Conservation (phyloP, 140 eudicot genomes). For the Bidens hawaiensis region DNA sequence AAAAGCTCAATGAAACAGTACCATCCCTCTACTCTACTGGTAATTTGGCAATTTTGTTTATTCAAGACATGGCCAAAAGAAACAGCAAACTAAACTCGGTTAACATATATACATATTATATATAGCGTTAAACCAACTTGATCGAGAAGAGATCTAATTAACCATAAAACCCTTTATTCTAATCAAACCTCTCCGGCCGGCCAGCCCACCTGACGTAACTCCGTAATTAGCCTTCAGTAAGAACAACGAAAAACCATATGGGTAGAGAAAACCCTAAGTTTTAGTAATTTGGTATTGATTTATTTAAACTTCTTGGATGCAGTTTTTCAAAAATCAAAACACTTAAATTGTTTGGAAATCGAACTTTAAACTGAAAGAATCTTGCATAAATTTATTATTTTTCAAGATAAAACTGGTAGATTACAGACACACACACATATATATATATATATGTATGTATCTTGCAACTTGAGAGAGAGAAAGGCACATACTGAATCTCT, state of each 20-base stretch:
- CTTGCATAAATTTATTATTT: not conserved
- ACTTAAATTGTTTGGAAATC: not conserved
- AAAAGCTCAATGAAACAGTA: constrained; percentile 11
- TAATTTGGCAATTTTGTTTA: not conserved
- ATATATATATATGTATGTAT: not conserved
- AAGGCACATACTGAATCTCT: too few species aligned
- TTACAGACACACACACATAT: not conserved
- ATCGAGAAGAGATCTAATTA: too few species aligned
- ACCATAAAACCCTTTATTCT: too few species aligned
- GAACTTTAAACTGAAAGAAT: not conserved
- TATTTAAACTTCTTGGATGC: too few species aligned
- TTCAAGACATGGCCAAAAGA: not conserved
- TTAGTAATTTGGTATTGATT: not conserved
- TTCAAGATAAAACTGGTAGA: not conserved
- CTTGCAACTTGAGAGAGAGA: constrained; percentile 3
- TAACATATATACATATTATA: too few species aligned
- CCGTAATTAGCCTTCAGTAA: too few species aligned
- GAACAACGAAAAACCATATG: too few species aligned
- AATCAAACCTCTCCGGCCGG: too few species aligned
- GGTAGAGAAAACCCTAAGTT: constrained; percentile 14
- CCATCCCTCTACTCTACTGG: not conserved
- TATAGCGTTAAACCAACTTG: too few species aligned
- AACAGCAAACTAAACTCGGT: too few species aligned
- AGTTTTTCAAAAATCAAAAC: not conserved
- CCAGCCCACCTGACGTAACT: too few species aligned